Evolutionary conservation across 805 yeast genomes (phyloP).

Genomic region (Vanderwaltozyma verrucispora): DNA sequence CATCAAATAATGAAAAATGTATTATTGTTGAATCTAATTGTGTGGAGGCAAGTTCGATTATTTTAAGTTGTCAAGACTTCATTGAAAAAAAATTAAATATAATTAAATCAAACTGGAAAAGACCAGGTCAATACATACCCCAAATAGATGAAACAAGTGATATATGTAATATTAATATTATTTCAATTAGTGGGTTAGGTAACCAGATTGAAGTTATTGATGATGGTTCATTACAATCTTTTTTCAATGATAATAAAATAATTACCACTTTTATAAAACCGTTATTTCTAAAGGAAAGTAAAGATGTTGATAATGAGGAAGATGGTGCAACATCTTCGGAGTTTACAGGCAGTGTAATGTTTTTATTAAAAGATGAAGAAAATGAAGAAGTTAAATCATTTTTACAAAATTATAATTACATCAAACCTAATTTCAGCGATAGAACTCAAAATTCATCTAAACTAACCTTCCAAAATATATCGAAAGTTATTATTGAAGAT

Average conservation of each 20-base stretch:
- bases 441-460: slow-evolving; percentile 12
- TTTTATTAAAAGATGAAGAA: slow-evolving; percentile 8
- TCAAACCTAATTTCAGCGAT: slow-evolving; percentile 17
- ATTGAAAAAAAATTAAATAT: slow-evolving; percentile 10
- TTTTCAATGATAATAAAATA: no score
- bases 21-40: slow-evolving; percentile 11
- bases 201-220: no score
- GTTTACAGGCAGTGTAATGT: slow-evolving; percentile 18
- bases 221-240: no score
- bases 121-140: slow-evolving; percentile 21
- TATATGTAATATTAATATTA: slow-evolving; percentile 13
- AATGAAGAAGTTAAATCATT: background rate
- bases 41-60: slow-evolving; percentile 13
- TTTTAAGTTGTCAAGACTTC: slow-evolving; percentile 16
- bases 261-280: slow-evolving; percentile 6
- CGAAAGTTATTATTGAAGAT: slow-evolving; percentile 26
- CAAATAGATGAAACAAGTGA: slow-evolving; percentile 12
- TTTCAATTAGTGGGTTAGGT: no score
- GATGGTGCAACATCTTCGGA: no score
- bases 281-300: no score
- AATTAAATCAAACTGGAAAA: slow-evolving; percentile 10
- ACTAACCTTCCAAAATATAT: slow-evolving; percentile 29
- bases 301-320: background rate
- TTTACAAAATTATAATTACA: slow-evolving; percentile 4
- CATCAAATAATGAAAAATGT: background rate